Conservation (phyloP, 768 basidiomycete species). For the Rubroboletus satanas region DNA sequence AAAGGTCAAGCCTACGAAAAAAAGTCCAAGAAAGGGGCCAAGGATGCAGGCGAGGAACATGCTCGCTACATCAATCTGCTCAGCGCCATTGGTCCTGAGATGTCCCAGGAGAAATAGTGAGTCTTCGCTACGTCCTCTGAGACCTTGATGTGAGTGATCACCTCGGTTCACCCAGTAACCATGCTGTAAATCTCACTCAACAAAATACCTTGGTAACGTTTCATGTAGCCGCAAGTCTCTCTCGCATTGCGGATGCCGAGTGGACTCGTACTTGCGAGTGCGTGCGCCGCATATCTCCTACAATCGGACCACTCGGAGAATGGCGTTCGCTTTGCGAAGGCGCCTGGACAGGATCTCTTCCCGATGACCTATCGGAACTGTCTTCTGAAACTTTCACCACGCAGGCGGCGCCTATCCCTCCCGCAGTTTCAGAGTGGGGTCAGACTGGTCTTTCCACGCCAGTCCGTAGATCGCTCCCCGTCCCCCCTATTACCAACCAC, state of each 20-base stretch:
- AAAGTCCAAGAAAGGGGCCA: conserved; percentile 69
- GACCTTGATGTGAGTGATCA: background rate
- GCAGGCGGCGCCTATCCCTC: background rate
- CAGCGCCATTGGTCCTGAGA: conserved; percentile 68
- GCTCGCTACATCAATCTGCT: conserved; percentile 73
- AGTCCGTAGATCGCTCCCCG: conserved; percentile 18
- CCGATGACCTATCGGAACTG: conserved; percentile 27
- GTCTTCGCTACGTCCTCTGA: conserved; percentile 21
- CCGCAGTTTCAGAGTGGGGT: conserved; percentile 31
- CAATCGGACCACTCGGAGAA: conserved; percentile 67
- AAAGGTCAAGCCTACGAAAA: conserved; percentile 73
- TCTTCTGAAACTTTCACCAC: conserved; percentile 4
- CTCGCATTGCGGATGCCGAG: conserved; percentile 74
- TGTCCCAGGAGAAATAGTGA: conserved; percentile 77
- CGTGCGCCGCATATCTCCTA: conserved; percentile 63
- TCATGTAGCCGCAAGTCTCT: conserved; percentile 58
- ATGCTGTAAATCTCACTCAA: conserved; percentile 58
- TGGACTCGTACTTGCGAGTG: conserved; percentile 71
- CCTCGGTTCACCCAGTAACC: conserved; percentile 46
- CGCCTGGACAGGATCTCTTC: conserved; percentile 53
- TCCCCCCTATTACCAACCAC: conserved; percentile 14
- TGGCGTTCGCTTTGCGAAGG: conserved; percentile 76
- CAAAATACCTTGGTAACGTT: conserved; percentile 56
- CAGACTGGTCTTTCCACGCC: conserved; percentile 20
- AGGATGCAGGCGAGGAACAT: conserved; percentile 70